Base-by-base conservation (phyloP, 2,329 filamentous ascomycete genomes). In the Fusarium annulatum region DNA sequence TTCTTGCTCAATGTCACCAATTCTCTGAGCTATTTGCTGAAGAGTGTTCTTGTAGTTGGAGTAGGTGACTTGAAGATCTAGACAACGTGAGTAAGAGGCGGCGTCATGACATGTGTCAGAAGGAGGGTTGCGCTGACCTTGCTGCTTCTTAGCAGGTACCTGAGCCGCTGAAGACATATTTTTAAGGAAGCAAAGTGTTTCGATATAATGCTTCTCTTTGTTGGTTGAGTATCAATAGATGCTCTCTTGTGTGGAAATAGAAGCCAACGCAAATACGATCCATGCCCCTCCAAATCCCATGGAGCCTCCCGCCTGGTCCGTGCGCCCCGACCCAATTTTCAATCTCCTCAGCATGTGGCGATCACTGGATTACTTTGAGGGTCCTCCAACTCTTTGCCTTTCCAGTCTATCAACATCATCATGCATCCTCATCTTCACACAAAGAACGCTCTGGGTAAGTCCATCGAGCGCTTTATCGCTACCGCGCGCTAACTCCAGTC, bases 391-490 rank as follows among this genome's bases (percentile, higher is more conserved):
- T 57, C 60, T 60, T 41, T 69, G 71, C 60, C 60, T 60, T 41
- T 69, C 72, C 58, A 64, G 49, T 46, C 52, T 41, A 48, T 45
- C 41, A 43, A 49, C 28, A 52, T 65, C 81, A 89, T 78, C 49
- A 99, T 99, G 96, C 96, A 99, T 94, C 97, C 96, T 61, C 96
- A 98, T 85, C 86, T 99, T 5, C 95, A 98, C 81, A 97, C 94
- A 34, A 94, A 96, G 82, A 92, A 97, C 81, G 97, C 97, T 78
- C 87, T 90, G 77, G 95, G 96, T 97, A 88, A 49, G 79, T 7
- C 9, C 11, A 11, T 16, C 4, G 23, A 45, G 14, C 12, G 14
- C 7, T 36, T 14, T 12, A 28, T n/a, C 4, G 12, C 28, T 33
- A 28, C n/a, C 14, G 6, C 6, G 7, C 12, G 41, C 78, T 80